A percentile compares a stretch with the other conserved stretches of the same genome.
phyloP scores from a whole-genome alignment of 306 rosid genomes.

The Notholithocarpus densiflorus region DNA sequence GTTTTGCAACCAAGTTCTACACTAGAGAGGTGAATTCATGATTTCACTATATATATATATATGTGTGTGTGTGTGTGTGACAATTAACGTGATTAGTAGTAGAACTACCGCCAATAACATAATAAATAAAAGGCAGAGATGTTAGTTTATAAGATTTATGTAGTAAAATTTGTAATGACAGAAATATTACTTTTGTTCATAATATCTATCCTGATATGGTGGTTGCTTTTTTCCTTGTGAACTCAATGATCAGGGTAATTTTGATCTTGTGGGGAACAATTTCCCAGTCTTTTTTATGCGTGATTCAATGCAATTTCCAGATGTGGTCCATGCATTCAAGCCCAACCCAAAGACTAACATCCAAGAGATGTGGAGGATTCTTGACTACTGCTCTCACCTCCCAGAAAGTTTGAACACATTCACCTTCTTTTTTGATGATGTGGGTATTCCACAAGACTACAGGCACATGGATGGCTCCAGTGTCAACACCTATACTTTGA shows the following conservation, averaged over 20 bases:
- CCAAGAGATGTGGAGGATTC: conserved; percentile 88
- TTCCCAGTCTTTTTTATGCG: conserved; percentile 82
- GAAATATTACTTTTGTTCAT: no score
- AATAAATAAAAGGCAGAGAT: no score
- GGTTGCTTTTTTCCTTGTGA: neutral
- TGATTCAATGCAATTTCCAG: conserved; percentile 89
- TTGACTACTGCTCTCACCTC: conserved; percentile 86
- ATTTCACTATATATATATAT: no score
- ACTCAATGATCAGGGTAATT: conserved; percentile 63
- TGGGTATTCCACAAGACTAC: conserved; percentile 86
- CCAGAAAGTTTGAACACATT: conserved; percentile 93
- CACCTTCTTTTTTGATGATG: conserved; percentile 69
- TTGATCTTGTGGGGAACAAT: conserved; percentile 89
- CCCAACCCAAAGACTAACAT: conserved; percentile 92
- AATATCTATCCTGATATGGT: neutral
- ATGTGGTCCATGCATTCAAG: conserved; percentile 86
- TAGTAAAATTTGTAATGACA: no score
- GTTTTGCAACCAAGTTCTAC: conserved; percentile 84
- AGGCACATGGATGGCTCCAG: conserved; percentile 96
- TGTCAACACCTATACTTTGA: conserved; percentile 69
- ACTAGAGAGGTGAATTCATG: conserved; percentile 65
- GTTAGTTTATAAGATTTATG: no score
- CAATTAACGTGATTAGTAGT: no score
- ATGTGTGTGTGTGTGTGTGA: no score
- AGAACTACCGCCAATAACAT: no score